Evolutionary conservation across 345 rosid species (phyloP).

Genomic region (Populus nigra): DNA sequence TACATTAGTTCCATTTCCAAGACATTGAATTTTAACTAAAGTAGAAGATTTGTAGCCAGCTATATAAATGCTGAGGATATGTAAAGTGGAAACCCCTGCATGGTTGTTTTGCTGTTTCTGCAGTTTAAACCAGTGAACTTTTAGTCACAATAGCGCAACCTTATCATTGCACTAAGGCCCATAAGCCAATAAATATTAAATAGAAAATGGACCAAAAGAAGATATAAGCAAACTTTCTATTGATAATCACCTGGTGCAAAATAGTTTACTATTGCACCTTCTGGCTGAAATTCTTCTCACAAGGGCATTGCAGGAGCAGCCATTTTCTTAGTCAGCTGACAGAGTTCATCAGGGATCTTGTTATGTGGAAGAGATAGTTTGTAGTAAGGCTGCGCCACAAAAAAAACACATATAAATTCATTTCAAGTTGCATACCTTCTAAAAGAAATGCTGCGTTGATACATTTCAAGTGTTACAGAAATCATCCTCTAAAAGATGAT

Average conservation of each 20-base stretch:
- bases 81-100: not conserved
- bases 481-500: not conserved
- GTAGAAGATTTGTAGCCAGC: not conserved
- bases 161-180: not conserved
- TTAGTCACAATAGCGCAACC: not conserved
- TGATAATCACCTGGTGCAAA: constrained; percentile 59
- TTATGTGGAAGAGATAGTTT: constrained; percentile 75
- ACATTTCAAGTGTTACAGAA: not conserved
- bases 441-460: not conserved
- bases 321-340: constrained; percentile 64
- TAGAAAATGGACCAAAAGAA: not conserved
- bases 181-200: not conserved
- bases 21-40: not conserved
- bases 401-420: constrained; percentile 14
- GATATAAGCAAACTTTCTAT: not conserved
- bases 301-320: constrained; percentile 74
- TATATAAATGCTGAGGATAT: not conserved
- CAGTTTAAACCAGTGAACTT: not conserved
- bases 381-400: constrained; percentile 62
- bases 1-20: not conserved
- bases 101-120: no score
- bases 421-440: not conserved
- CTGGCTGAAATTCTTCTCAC: constrained; percentile 79
- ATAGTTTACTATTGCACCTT: constrained; percentile 90
- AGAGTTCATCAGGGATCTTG: constrained; percentile 72